These are phyloP conservation scores for Podila epicladia DNA, from an alignment of 192 early-diverging fungal genomes.

Conservation along the genomic window DNA sequence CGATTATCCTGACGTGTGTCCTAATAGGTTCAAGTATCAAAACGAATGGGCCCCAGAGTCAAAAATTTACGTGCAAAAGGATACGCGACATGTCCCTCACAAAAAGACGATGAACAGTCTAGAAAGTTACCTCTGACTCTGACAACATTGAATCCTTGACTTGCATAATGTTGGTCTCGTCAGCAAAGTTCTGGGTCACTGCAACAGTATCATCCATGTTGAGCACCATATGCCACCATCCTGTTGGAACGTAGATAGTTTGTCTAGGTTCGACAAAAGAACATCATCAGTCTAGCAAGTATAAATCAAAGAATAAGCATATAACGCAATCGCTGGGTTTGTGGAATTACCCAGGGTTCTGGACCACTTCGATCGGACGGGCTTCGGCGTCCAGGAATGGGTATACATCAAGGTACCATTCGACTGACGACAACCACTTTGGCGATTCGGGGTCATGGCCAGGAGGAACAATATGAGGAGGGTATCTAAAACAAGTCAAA, in stretches of 20 bases:
- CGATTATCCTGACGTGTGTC: not conserved
- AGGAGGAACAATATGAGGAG: conserved; percentile 47
- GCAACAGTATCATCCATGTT: conserved; percentile 56
- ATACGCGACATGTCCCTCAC: no score
- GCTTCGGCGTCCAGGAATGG: conserved; percentile 42
- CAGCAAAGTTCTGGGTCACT: conserved; percentile 55
- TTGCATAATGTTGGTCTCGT: conserved; percentile 38
- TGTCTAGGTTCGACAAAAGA: conserved; percentile 23
- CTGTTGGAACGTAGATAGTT: conserved; percentile 58
- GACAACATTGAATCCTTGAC: conserved; percentile 23
- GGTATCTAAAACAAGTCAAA: conserved; percentile 31
- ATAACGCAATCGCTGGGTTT: not conserved
- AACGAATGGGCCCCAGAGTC: no score
- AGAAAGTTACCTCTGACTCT: not conserved
- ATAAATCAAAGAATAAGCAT: not conserved
- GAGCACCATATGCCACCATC: conserved; percentile 59
- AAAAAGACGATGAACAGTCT: no score
- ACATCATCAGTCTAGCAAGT: not conserved
- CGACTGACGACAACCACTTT: conserved; percentile 37
- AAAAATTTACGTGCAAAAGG: no score
- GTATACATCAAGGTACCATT: conserved; percentile 62
- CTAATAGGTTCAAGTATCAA: not conserved
- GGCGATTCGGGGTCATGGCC: conserved; percentile 43
- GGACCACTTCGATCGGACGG: conserved; percentile 53
- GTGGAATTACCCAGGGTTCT: conserved; percentile 48